Percentiles rank a stretch among this genome's conserved stretches.
These are phyloP conservation scores for Gastroboletus turbinatus DNA, from an alignment of 1,284 basidiomycete species.

Conservation along the genomic window DNA sequence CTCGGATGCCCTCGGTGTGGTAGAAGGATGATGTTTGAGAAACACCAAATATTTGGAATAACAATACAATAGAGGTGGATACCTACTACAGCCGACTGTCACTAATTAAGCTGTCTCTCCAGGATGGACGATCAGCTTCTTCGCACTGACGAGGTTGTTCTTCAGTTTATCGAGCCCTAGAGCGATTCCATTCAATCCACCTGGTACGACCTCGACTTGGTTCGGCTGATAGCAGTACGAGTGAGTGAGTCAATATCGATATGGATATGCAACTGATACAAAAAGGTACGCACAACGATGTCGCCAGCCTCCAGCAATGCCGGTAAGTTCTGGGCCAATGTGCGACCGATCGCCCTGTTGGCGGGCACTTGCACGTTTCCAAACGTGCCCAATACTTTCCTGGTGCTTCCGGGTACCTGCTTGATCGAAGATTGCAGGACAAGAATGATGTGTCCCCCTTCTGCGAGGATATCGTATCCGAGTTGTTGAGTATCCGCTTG, in stretches of 20 bases:
- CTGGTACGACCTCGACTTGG: slow-evolving; percentile 1
- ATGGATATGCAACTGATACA: not conserved
- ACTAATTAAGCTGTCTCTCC: not conserved
- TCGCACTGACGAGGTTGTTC: slow-evolving; percentile 7
- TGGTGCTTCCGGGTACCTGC: slow-evolving; percentile 14
- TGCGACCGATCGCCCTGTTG: slow-evolving; percentile 17
- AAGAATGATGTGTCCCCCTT: slow-evolving; percentile 20
- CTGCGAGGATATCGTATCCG: slow-evolving; percentile 21
- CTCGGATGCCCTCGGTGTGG: too few species aligned
- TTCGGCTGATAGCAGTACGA: slow-evolving; percentile 3
- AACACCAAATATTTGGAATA: too few species aligned
- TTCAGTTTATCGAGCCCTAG: slow-evolving; percentile 3
- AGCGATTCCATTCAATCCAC: slow-evolving; percentile 1
- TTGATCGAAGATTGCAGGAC: slow-evolving; percentile 4
- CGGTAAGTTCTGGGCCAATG: slow-evolving; percentile 16
- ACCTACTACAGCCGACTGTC: not conserved
- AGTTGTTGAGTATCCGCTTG: slow-evolving; percentile 20
- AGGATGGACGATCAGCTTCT: not conserved
- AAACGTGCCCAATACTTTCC: slow-evolving; percentile 9
- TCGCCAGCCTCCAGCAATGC: slow-evolving; percentile 22
- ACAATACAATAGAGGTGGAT: not conserved
- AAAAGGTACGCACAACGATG: slow-evolving; percentile 17
- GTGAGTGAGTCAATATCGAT: not conserved
- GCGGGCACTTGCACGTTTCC: slow-evolving; percentile 10
- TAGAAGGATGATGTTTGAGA: too few species aligned